phyloP scores from a whole-genome alignment of 2,329 filamentous ascomycete genomes.

The Aureobasidium sp. region DNA sequence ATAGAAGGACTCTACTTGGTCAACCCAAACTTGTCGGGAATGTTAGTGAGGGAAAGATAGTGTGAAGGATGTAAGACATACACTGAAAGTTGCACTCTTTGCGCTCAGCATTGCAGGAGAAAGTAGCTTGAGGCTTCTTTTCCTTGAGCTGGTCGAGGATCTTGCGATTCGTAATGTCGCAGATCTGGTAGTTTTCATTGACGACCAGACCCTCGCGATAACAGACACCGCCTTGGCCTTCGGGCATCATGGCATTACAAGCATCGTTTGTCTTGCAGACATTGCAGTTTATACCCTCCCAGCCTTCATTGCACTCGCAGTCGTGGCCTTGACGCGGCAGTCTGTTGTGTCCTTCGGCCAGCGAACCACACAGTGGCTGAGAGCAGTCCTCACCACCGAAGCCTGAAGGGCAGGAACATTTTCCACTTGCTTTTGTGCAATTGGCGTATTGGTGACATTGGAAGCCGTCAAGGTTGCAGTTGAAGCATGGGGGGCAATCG shows the following conservation, averaged over 20 bases:
- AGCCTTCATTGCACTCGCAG: slow-evolving; percentile 87
- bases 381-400: slow-evolving; percentile 94
- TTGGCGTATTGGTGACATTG: slow-evolving; percentile 83
- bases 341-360: slow-evolving; percentile 73
- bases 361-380: slow-evolving; percentile 80
- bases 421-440: slow-evolving; percentile 84
- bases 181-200: slow-evolving; percentile 95
- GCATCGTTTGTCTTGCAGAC: slow-evolving; percentile 79
- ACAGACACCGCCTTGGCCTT: slow-evolving; percentile 75
- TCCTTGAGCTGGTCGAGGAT: slow-evolving; percentile 81
- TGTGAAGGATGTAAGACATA: slow-evolving; percentile 38
- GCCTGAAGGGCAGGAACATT: slow-evolving; percentile 84
- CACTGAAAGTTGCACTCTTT: slow-evolving; percentile 91
- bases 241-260: slow-evolving; percentile 82
- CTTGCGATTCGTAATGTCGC: slow-evolving; percentile 92
- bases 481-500: slow-evolving; percentile 87
- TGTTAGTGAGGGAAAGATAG: slow-evolving; percentile 23
- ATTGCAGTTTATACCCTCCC: slow-evolving; percentile 94
- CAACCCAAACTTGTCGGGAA: slow-evolving; percentile 71
- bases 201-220: slow-evolving; percentile 86
- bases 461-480: slow-evolving; percentile 91
- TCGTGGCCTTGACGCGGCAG: slow-evolving; percentile 61
- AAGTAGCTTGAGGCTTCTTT: slow-evolving; percentile 86
- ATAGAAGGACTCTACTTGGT: slow-evolving; percentile 90
- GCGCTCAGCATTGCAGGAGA: slow-evolving; percentile 72